Conservation (phyloP, 225 moss, liverwort and hornwort genomes). For the Neckera pumila region DNA sequence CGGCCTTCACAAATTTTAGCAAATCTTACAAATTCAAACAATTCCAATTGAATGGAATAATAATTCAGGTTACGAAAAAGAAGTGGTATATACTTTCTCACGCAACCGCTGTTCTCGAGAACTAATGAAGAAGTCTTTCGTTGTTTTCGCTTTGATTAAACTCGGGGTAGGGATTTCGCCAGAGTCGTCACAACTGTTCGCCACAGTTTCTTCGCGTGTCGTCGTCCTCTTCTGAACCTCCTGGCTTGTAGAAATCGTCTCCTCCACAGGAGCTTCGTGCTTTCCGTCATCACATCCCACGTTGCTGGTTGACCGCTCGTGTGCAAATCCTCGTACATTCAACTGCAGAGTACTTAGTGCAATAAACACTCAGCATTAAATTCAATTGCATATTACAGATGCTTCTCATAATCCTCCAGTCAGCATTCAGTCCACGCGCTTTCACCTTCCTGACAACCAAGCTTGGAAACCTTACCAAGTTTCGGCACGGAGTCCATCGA, state of each 20-base stretch:
- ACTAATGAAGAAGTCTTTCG: constrained; percentile 8
- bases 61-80: not conserved
- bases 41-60: not conserved
- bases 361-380: not conserved
- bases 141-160: constrained; percentile 10
- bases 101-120: constrained; percentile 5
- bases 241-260: not conserved
- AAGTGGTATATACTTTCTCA: not conserved
- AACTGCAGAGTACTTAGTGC: not conserved
- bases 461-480: not conserved
- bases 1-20: not conserved
- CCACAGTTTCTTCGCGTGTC: not conserved
- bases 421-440: not conserved
- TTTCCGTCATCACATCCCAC: not conserved
- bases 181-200: not conserved
- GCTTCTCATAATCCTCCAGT: not conserved
- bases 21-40: not conserved
- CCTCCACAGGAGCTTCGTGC: not conserved
- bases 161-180: constrained; percentile 23
- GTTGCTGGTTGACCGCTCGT: not conserved
- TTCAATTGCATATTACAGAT: not conserved
- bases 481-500: not conserved
- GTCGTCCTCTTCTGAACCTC: not conserved
- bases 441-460: not conserved
- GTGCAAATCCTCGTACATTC: not conserved